Conservation (phyloP, 1,284 basidiomycete genomes). For the Ganoderma meredithae region DNA sequence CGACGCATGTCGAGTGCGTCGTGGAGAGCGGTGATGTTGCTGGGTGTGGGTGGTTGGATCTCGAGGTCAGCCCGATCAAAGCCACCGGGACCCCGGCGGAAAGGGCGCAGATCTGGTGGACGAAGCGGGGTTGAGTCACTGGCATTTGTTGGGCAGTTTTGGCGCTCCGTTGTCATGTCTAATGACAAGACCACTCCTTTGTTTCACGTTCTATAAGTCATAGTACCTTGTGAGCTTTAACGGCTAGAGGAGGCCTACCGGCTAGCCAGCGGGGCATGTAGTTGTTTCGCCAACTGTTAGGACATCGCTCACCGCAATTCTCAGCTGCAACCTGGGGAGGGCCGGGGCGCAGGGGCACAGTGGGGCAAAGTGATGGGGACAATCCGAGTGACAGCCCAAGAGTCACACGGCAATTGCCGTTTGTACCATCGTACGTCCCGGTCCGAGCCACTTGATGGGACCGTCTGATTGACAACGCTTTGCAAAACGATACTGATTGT, state of each 20-base stretch:
- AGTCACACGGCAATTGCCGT: too few species aligned
- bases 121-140: background rate
- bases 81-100: background rate
- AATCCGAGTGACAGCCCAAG: too few species aligned
- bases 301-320: too few species aligned
- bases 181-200: background rate
- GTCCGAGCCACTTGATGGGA: too few species aligned
- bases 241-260: background rate
- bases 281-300: background rate
- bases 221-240: background rate
- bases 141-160: background rate
- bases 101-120: slow-evolving; percentile 3
- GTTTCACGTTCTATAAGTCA: background rate
- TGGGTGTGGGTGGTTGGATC: background rate
- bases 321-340: too few species aligned
- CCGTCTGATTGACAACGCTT: too few species aligned
- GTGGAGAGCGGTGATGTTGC: slow-evolving; percentile 3
- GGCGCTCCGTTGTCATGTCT: background rate
- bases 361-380: too few species aligned
- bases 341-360: too few species aligned
- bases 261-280: background rate
- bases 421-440: too few species aligned
- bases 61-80: background rate
- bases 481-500: too few species aligned
- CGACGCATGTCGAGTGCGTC: slow-evolving; percentile 33